Percentiles rank a stretch among this genome's conserved stretches.
Conservation (phyloP, 805 yeast species). For the Komagataella pseudopastoris region DNA sequence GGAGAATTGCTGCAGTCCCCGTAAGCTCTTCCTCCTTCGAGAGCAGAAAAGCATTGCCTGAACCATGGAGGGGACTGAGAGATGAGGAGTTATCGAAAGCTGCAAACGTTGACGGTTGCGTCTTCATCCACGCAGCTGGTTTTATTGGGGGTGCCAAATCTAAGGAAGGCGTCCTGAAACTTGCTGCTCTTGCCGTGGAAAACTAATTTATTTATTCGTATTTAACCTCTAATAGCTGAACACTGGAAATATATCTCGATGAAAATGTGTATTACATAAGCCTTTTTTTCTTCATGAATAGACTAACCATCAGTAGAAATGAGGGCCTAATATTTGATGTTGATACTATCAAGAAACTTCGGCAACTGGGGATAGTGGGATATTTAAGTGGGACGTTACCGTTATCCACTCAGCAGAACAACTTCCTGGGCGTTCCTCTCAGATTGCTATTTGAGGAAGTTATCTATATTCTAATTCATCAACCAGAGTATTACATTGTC, state of each 20-base stretch:
- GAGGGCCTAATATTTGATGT: background rate
- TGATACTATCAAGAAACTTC: background rate
- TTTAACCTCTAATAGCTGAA: background rate
- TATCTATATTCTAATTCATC: constrained; percentile 38
- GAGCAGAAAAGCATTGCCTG: constrained; percentile 80
- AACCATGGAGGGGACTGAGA: constrained; percentile 89
- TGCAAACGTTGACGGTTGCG: constrained; percentile 77
- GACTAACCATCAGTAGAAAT: background rate
- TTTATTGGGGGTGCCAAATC: constrained; percentile 92
- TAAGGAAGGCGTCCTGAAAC: constrained; percentile 58
- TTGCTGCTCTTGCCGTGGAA: constrained; percentile 41
- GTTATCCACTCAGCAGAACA: constrained; percentile 85
- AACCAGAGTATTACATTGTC: background rate
- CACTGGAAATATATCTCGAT: background rate
- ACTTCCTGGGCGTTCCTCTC: constrained; percentile 76
- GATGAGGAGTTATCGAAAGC: constrained; percentile 66
- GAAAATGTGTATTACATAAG: background rate
- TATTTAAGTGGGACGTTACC: constrained; percentile 74
- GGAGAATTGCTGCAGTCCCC: constrained; percentile 93
- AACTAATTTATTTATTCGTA: constrained; percentile 1
- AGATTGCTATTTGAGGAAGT: constrained; percentile 64
- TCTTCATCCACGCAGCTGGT: constrained; percentile 92
- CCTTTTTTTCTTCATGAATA: background rate
- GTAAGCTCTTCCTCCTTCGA: constrained; percentile 65
- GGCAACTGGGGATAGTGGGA: constrained; percentile 47